Conservation (phyloP, 2,329 filamentous ascomycete genomes). For the Scopulariopsis brevicaulis region DNA sequence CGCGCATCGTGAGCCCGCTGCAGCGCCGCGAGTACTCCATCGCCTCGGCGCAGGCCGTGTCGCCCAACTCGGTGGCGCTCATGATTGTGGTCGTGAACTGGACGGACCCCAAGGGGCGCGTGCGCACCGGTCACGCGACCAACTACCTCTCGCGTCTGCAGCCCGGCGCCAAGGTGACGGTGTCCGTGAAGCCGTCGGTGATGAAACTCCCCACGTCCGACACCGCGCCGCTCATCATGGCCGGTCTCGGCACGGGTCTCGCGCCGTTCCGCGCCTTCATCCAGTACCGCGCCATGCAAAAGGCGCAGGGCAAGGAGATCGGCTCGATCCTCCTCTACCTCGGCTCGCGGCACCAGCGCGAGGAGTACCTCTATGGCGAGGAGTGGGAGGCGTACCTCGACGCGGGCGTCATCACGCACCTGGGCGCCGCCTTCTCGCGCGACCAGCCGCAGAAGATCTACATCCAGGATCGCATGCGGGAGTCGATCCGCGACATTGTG, state of each 20-base stretch:
- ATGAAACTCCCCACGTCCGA: conserved; percentile 93
- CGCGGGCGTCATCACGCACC: conserved; percentile 85
- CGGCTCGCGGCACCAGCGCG: conserved; percentile 90
- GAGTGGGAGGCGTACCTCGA: conserved; percentile 98
- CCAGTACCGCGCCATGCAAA: conserved; percentile 95
- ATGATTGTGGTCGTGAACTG: conserved; percentile 98
- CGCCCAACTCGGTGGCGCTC: conserved; percentile 76
- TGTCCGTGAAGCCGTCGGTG: conserved; percentile 92
- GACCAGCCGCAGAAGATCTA: conserved; percentile 99
- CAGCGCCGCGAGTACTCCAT: conserved; percentile 99
- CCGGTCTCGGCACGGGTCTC: conserved; percentile 92
- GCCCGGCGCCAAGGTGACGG: conserved; percentile 70
- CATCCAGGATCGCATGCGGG: conserved; percentile 95
- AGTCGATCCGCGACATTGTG: conserved; percentile 73
- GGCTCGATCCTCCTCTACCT: conserved; percentile 91
- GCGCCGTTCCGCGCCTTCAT: conserved; percentile 99
- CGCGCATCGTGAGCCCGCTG: conserved; percentile 77
- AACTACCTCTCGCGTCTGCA: conserved; percentile 72
- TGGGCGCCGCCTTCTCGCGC: conserved; percentile 88
- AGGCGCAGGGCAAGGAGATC: conserved; percentile 92
- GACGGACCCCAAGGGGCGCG: conserved; percentile 79
- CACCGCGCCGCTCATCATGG: conserved; percentile 95
- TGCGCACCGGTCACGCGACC: conserved; percentile 86
- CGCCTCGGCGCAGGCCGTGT: conserved; percentile 90
- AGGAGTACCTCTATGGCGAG: conserved; percentile 97